Conservation (phyloP, 192 early-diverging fungal genomes). For the Gonapodya sp. region DNA sequence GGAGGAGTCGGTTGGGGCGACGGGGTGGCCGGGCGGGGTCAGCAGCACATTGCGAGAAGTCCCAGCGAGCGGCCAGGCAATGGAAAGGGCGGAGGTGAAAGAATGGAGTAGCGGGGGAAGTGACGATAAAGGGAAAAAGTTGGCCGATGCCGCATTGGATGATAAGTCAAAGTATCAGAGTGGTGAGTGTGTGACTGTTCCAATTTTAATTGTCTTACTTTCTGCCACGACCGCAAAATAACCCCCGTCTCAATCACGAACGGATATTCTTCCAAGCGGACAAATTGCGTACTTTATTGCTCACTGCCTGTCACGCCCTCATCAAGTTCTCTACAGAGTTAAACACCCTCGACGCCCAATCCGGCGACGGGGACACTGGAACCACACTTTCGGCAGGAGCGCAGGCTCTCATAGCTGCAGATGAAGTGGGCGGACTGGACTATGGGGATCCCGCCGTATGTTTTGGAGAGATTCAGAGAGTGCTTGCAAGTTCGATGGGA, state of each 20-base stretch:
- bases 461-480: neutral
- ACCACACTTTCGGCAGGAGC: neutral
- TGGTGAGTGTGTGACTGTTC: too few relatives aligned
- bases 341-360: neutral
- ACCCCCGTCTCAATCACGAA: neutral
- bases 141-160: too few relatives aligned
- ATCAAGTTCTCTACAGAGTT: neutral
- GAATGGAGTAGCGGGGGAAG: too few relatives aligned
- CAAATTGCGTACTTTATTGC: neutral
- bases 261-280: neutral
- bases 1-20: constrained; percentile 45
- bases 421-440: neutral
- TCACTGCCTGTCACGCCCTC: neutral
- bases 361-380: neutral
- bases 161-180: too few relatives aligned
- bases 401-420: neutral
- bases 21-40: constrained; percentile 40
- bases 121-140: too few relatives aligned
- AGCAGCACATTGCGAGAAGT: too few relatives aligned
- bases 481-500: neutral
- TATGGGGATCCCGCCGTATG: neutral
- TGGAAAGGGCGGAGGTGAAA: too few relatives aligned
- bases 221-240: too few relatives aligned
- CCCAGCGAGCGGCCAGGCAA: too few relatives aligned
- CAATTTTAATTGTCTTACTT: too few relatives aligned